phyloP scores from a whole-genome alignment of 129 eudicot species.

The Flaveria trinervia region DNA sequence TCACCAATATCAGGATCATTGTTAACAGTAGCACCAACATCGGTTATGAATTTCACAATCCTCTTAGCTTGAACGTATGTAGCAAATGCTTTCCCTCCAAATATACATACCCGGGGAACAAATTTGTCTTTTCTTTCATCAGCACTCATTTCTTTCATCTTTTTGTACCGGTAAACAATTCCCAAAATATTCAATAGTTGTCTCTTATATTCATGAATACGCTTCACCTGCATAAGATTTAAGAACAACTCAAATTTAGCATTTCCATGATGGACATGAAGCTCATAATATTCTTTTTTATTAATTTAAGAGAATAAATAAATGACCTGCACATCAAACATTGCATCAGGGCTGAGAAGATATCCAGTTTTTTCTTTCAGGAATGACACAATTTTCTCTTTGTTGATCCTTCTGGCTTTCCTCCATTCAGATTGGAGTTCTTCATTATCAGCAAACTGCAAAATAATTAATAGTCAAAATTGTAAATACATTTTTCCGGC shows the following conservation, averaged over 20 bases:
- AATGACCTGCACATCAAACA: constrained; percentile 91
- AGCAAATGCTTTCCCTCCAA: constrained; percentile 98
- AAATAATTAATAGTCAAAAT: neutral
- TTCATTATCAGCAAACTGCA: constrained; percentile 73
- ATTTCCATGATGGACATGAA: neutral
- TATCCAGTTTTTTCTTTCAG: constrained; percentile 85
- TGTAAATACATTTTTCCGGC: neutral
- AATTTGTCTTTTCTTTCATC: constrained; percentile 64
- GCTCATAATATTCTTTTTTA: neutral
- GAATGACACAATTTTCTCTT: constrained; percentile 66
- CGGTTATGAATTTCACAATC: constrained; percentile 87
- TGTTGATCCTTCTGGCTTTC: constrained; percentile 68
- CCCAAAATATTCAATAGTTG: constrained; percentile 79
- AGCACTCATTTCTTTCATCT: constrained; percentile 86
- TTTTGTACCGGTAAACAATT: constrained; percentile 84
- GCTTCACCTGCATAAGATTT: constrained; percentile 60
- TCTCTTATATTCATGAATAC: constrained; percentile 89
- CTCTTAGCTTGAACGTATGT: constrained; percentile 95
- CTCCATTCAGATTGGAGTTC: constrained; percentile 91
- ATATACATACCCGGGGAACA: constrained; percentile 91
- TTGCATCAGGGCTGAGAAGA: constrained; percentile 78
- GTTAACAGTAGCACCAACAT: constrained; percentile 80
- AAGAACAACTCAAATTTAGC: constrained; percentile 1
- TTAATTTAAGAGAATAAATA: neutral
- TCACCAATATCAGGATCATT: constrained; percentile 95